These are phyloP conservation scores for Podaxis sp. DNA, from an alignment of 768 basidiomycete species.

Conservation along the genomic window DNA sequence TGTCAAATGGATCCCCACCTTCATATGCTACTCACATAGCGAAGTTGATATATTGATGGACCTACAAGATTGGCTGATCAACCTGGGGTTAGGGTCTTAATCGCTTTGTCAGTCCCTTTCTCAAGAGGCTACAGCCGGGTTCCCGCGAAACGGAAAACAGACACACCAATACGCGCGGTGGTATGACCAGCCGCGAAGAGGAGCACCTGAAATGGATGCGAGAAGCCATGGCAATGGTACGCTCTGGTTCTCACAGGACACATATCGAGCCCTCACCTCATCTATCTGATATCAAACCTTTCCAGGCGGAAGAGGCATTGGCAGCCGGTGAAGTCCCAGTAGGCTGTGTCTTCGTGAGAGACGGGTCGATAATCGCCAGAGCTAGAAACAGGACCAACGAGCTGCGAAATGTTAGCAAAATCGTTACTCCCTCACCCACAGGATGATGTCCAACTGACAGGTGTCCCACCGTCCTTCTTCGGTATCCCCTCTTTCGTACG, in stretches of 20 bases:
- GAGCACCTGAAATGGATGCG: slow-evolving; percentile 72
- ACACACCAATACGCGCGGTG: neutral
- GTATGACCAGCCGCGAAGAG: slow-evolving; percentile 11
- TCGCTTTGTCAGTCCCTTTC: neutral
- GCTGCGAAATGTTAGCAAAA: slow-evolving; percentile 72
- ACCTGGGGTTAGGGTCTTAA: slow-evolving; percentile 1
- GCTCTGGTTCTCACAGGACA: slow-evolving; percentile 17
- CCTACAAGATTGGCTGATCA: neutral
- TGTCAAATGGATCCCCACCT: neutral
- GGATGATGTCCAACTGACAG: neutral
- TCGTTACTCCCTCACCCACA: slow-evolving; percentile 6
- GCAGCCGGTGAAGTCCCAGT: slow-evolving; percentile 89
- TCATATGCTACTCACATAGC: neutral
- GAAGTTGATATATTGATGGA: slow-evolving; percentile 1
- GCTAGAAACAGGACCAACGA: slow-evolving; percentile 96
- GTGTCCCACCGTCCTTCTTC: neutral
- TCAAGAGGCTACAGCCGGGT: neutral
- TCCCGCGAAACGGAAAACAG: neutral
- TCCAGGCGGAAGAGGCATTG: slow-evolving; percentile 83
- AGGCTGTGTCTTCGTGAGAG: slow-evolving; percentile 91
- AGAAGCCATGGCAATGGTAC: slow-evolving; percentile 80
- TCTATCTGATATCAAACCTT: neutral
- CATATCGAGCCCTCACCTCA: slow-evolving; percentile 13
- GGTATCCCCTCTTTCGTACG: neutral
- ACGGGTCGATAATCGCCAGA: slow-evolving; percentile 72